phyloP scores from a whole-genome alignment of 257 asterid genomes.

The Fraxinus cuspidata region DNA sequence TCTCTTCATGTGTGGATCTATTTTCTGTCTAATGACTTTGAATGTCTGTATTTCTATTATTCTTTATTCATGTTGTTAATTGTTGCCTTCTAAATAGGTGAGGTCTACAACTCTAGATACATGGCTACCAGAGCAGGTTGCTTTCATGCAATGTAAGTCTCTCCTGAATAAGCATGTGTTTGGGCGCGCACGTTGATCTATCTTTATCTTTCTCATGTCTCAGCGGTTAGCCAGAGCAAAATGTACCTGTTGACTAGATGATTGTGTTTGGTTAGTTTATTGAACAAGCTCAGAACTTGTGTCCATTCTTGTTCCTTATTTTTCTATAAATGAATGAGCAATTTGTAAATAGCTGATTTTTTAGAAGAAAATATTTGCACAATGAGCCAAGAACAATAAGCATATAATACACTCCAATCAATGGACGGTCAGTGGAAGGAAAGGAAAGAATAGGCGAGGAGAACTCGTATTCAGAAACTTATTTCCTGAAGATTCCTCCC shows the following conservation, averaged over 20 bases:
- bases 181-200: background rate
- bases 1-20: background rate
- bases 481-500: background rate
- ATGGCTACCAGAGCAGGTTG: conserved; percentile 93
- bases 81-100: conserved; percentile 49
- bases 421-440: background rate
- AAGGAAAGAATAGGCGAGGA: background rate
- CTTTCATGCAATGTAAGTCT: conserved; percentile 78
- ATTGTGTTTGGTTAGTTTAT: background rate
- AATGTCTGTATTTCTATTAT: background rate
- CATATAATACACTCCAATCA: background rate
- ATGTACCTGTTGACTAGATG: background rate
- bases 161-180: background rate
- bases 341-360: background rate
- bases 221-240: background rate
- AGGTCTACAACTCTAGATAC: conserved; percentile 93
- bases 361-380: background rate
- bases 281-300: background rate
- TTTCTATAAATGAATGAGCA: background rate
- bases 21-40: background rate
- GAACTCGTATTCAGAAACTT: background rate
- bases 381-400: background rate
- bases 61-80: background rate
- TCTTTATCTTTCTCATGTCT: background rate
- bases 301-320: background rate